Evolutionary conservation across 2,329 filamentous ascomycete genomes (phyloP).

Genomic region (Clonostachys chloroleuca): DNA sequence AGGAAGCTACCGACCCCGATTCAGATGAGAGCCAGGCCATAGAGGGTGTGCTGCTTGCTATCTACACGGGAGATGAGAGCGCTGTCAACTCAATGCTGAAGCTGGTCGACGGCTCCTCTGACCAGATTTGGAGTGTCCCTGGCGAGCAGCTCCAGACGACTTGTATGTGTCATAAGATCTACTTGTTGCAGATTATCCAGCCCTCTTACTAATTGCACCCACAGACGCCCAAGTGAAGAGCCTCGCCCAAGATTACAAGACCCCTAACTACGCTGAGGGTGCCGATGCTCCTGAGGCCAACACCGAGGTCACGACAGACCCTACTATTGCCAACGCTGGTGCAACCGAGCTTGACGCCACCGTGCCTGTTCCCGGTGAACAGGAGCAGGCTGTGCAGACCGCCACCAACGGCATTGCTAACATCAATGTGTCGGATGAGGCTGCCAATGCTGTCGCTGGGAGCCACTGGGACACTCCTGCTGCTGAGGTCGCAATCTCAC

Average conservation of each 20-base stretch:
- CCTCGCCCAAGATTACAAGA: slow-evolving; percentile 48
- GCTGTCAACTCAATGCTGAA: slow-evolving; percentile 74
- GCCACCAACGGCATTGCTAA: slow-evolving; percentile 38
- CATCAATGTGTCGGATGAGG: slow-evolving; percentile 43
- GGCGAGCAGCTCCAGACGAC: slow-evolving; percentile 64
- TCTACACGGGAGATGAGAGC: slow-evolving; percentile 73
- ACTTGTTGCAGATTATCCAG: background rate
- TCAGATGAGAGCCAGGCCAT: slow-evolving; percentile 75
- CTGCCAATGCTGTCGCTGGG: slow-evolving; percentile 58
- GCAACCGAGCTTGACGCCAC: slow-evolving; percentile 61
- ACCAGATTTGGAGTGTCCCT: slow-evolving; percentile 60
- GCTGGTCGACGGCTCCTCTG: slow-evolving; percentile 68
- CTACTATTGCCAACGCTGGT: slow-evolving; percentile 61
- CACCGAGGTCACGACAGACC: slow-evolving; percentile 47
- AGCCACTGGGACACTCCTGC: slow-evolving; percentile 56
- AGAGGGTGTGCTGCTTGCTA: slow-evolving; percentile 72
- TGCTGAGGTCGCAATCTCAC: slow-evolving; percentile 40
- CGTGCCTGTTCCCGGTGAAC: slow-evolving; percentile 31
- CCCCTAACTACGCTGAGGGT: slow-evolving; percentile 26
- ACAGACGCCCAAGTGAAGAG: slow-evolving; percentile 31
- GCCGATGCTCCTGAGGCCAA: slow-evolving; percentile 22
- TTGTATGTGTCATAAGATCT: slow-evolving; percentile 48
- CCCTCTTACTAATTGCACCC: slow-evolving; percentile 9
- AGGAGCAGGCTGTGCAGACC: slow-evolving; percentile 34
- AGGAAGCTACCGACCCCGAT: slow-evolving; percentile 60